These are phyloP conservation scores for Patellaria atrata DNA, from an alignment of 495 filamentous ascomycete genomes.

Conservation along the genomic window DNA sequence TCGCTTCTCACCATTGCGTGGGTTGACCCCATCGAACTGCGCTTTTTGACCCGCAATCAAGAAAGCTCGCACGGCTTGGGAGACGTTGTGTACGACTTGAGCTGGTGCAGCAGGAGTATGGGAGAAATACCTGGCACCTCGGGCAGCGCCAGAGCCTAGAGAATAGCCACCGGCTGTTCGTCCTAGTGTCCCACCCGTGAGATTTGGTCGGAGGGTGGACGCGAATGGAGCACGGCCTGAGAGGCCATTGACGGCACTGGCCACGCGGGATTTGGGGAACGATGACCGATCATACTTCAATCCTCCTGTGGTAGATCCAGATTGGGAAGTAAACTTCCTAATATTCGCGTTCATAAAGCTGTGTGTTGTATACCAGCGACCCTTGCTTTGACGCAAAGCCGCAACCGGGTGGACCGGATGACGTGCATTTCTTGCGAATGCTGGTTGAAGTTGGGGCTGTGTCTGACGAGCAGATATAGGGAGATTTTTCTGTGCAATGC, in stretches of 20 bases:
- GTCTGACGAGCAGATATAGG: conserved; percentile 36
- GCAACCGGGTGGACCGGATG: conserved; percentile 63
- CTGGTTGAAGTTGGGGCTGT: conserved; percentile 37
- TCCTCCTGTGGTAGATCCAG: conserved; percentile 30
- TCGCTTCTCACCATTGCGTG: conserved; percentile 55
- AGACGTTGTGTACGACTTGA: conserved; percentile 90
- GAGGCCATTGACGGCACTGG: conserved; percentile 48
- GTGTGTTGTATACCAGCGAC: conserved; percentile 56
- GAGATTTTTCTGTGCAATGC: conserved; percentile 25
- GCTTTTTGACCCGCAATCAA: conserved; percentile 75
- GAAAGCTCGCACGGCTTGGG: conserved; percentile 77
- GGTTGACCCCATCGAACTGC: conserved; percentile 60
- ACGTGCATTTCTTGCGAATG: conserved; percentile 37
- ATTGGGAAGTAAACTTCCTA: conserved; percentile 48
- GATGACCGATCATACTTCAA: conserved; percentile 46
- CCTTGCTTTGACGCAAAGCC: conserved; percentile 50
- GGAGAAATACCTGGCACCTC: conserved; percentile 74
- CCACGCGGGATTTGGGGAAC: conserved; percentile 51
- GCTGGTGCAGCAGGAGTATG: conserved; percentile 72
- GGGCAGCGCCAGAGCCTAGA: conserved; percentile 51
- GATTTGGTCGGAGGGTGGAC: conserved; percentile 75
- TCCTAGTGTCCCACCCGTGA: conserved; percentile 76
- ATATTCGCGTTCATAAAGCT: conserved; percentile 42
- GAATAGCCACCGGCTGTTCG: conserved; percentile 80
- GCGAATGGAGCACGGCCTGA: conserved; percentile 75